These are phyloP conservation scores for Cyclotella kingstonii DNA, from an alignment of 108 stramenopile genomes.

Conservation along the genomic window DNA sequence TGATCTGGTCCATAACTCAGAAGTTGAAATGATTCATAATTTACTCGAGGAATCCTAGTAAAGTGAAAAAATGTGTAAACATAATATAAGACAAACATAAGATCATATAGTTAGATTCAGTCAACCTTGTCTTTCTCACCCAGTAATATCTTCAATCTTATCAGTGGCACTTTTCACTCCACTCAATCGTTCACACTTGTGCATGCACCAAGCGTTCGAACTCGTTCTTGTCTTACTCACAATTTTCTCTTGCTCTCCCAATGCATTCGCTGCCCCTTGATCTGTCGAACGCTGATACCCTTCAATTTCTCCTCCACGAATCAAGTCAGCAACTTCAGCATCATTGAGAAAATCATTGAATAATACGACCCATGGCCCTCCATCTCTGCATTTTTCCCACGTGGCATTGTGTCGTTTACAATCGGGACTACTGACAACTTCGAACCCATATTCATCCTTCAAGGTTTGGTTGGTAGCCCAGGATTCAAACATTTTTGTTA, in stretches of 20 bases:
- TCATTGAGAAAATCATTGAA: slow-evolving; percentile 56
- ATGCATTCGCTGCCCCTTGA: slow-evolving; percentile 49
- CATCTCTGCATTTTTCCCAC: slow-evolving; percentile 32
- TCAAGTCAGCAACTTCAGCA: slow-evolving; percentile 45
- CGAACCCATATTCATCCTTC: slow-evolving; percentile 29
- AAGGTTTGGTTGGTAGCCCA: slow-evolving; percentile 48
- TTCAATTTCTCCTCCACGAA: slow-evolving; percentile 39
- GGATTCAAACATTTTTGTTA: slow-evolving; percentile 49
- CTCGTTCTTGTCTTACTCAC: slow-evolving; percentile 63
- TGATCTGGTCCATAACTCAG: slow-evolving; percentile 49
- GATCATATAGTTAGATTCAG: too few species aligned
- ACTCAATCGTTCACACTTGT: slow-evolving; percentile 42
- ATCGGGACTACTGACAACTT: slow-evolving; percentile 31
- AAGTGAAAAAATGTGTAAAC: neutral
- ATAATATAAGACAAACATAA: too few species aligned
- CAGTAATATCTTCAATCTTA: slow-evolving; percentile 54
- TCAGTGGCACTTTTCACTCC: slow-evolving; percentile 41
- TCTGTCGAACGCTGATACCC: slow-evolving; percentile 52
- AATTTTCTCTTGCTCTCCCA: slow-evolving; percentile 60
- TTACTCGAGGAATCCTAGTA: slow-evolving; percentile 44
- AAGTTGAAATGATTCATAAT: slow-evolving; percentile 69
- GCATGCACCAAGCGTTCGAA: slow-evolving; percentile 61
- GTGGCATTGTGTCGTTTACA: slow-evolving; percentile 30
- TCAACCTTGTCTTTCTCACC: slow-evolving; percentile 6
- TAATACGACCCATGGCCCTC: slow-evolving; percentile 56